A percentile compares a stretch with the other conserved stretches of the same genome.
Conservation (phyloP, 495 filamentous ascomycete genomes). For the Penicillium salamii region DNA sequence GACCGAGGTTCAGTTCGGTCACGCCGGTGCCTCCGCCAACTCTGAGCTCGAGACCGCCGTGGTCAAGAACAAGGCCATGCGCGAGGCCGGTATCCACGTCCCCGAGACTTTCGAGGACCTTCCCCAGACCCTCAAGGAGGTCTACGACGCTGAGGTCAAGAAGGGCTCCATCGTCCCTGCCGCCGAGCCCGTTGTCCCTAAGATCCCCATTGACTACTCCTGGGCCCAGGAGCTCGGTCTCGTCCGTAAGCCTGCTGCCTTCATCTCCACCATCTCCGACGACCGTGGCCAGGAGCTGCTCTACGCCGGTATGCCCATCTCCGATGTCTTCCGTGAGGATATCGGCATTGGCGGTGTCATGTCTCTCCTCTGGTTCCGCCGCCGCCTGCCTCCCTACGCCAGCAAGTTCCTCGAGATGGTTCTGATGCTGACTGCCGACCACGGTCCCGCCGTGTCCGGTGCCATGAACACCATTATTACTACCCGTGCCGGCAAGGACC, state of each 20-base stretch:
- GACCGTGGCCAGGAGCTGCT: conserved; percentile 99
- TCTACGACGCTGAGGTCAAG: conserved; percentile 83
- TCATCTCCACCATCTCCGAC: conserved; percentile 99
- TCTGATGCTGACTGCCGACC: conserved; percentile 98
- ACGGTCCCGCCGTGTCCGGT: conserved; percentile 97
- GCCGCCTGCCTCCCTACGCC: conserved; percentile 91
- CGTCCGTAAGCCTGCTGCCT: conserved; percentile 98
- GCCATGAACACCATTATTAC: conserved; percentile 99
- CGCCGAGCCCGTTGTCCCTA: conserved; percentile 87
- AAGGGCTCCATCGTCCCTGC: conserved; percentile 79
- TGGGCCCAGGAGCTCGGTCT: conserved; percentile 99
- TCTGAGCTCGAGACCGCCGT: conserved; percentile 97
- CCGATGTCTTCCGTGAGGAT: conserved; percentile 97
- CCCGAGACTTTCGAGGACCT: conserved; percentile 97
- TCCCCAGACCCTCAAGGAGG: conserved; percentile 65
- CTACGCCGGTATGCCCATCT: conserved; percentile 98
- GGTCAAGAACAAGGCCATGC: conserved; percentile 94
- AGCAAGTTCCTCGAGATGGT: conserved; percentile 99
- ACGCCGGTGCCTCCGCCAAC: conserved; percentile 98
- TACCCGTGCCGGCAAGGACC: conserved; percentile 96
- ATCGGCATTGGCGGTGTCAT: conserved; percentile 99
- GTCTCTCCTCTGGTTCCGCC: conserved; percentile 99
- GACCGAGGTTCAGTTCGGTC: conserved; percentile 99
- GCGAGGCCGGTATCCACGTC: conserved; percentile 88
- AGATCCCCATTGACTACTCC: conserved; percentile 99